These are phyloP conservation scores for Zoysia japonica DNA, from an alignment of 176 grass and related monocot genomes.

Conservation along the genomic window DNA sequence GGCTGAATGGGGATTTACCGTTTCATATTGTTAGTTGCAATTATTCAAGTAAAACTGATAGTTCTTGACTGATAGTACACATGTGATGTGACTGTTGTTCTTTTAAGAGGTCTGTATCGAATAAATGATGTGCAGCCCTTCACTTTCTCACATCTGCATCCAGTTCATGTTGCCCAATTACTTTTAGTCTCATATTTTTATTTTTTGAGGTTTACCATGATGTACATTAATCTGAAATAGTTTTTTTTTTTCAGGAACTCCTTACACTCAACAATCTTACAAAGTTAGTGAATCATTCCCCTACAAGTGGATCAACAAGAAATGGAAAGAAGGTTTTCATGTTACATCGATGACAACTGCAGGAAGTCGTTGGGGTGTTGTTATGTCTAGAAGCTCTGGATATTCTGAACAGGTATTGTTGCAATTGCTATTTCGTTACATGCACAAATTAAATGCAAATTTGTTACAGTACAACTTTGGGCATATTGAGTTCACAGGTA, in stretches of 20 bases:
- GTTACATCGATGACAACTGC: constrained; percentile 99
- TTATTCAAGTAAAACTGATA: not conserved
- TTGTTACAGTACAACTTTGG: not conserved
- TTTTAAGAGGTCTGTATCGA: not conserved
- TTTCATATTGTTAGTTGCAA: constrained; percentile 15
- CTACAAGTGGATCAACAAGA: constrained; percentile 99
- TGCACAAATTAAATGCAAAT: constrained; percentile 21
- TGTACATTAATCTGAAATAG: not conserved
- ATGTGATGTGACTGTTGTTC: not conserved
- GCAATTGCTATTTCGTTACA: not conserved
- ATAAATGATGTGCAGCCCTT: constrained; percentile 1
- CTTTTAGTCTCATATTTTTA: not conserved
- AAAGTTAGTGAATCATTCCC: constrained; percentile 99
- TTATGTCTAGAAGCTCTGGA: constrained; percentile 96
- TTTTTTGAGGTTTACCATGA: constrained; percentile 6
- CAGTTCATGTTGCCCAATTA: not conserved
- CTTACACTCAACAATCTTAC: constrained; percentile 96
- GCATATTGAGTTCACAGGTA: not conserved
- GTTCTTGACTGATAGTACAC: not conserved
- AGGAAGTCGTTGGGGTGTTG: constrained; percentile 92
- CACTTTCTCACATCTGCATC: constrained; percentile 1
- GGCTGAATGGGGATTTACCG: not conserved
- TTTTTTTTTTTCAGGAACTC: constrained; percentile 68
- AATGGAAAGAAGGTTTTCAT: constrained; percentile 99
- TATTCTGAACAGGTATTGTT: constrained; percentile 83